Conservation (phyloP, 306 rosid species). For the Comarum palustre region DNA sequence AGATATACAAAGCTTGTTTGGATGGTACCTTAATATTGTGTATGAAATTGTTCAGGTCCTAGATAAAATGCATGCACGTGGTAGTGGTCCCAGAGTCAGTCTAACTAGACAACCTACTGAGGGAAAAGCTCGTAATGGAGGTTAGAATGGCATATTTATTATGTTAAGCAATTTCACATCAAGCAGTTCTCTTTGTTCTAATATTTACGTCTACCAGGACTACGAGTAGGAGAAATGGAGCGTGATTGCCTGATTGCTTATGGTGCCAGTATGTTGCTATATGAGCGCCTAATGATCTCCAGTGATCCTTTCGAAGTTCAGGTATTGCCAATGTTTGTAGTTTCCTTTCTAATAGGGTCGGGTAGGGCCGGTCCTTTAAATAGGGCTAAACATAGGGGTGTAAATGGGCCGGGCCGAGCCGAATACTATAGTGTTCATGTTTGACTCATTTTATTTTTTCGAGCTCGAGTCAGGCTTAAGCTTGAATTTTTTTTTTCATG, state of each 20-base stretch:
- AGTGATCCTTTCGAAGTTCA: conserved; percentile 94
- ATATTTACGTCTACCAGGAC: conserved; percentile 45
- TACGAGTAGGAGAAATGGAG: conserved; percentile 98
- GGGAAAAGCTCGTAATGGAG: conserved; percentile 95
- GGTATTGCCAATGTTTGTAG: conserved; percentile 37
- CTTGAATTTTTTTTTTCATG: too few relatives aligned
- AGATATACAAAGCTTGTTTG: not conserved
- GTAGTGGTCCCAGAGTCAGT: conserved; percentile 67
- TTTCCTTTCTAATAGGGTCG: not conserved
- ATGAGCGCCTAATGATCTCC: conserved; percentile 84
- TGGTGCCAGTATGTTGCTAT: conserved; percentile 93
- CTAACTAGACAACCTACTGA: conserved; percentile 92
- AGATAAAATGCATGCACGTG: conserved; percentile 98
- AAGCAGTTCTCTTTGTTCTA: not conserved
- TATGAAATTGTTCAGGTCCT: conserved; percentile 49
- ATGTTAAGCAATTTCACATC: conserved; percentile 1
- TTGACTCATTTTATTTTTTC: too few relatives aligned
- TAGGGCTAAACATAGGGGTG: too few relatives aligned
- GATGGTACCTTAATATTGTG: not conserved
- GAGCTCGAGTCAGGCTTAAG: too few relatives aligned
- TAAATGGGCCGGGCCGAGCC: too few relatives aligned
- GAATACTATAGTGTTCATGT: too few relatives aligned
- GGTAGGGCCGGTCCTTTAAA: too few relatives aligned
- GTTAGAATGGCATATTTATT: conserved; percentile 32
- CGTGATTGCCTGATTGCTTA: conserved; percentile 93